Base-by-base conservation (phyloP, 306 rosid species). In the Gillenia trifoliata region DNA sequence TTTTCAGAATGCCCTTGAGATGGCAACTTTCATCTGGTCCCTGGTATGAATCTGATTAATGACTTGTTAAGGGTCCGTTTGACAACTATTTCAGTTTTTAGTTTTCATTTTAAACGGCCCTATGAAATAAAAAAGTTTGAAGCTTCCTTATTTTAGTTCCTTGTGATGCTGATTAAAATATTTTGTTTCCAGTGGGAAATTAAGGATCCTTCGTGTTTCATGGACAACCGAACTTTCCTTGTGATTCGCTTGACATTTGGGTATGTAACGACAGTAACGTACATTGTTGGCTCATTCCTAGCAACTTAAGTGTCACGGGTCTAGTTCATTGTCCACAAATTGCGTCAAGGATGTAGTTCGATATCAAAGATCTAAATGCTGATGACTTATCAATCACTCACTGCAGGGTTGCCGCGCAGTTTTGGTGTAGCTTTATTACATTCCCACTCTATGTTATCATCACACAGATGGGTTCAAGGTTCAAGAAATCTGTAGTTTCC, bases 11-110 rank as follows among this genome's bases (percentile, higher is more conserved):
- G 96, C 99, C 36, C 90, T 94, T 73, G 99, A 94, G 83, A 90
- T 94, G 97, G 93, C 99, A 64, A 85, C 91, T 49, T 94, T 90
- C 75, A 34, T 92, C 56, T 94, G 99, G 99, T 91, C 99, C 78
- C 63, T 94, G 85, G 97, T 94, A 87, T 91, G 97, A 78, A 77
- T 64, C 64, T 71, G 25, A 12, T 25, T 71, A 29, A 12, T 25
- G 68, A 23, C 29, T 62, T 12, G 22, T 19, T 16, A 15, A 8
- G 38, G 41, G 41, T 11, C 41, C 41, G 9, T 38, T 38, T 38
- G 41, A 38, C 9, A 38, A 38, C 41, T 11, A 38, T 38, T 38
- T 38, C 9, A 8, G 41, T 38, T 38, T 38, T 38, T 38, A 38
- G 41, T 38, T 38, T 38, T 38, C 41, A 38, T 38, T 11, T 8